phyloP scores from a whole-genome alignment of 345 rosid genomes.

The Eucalyptus sp. region DNA sequence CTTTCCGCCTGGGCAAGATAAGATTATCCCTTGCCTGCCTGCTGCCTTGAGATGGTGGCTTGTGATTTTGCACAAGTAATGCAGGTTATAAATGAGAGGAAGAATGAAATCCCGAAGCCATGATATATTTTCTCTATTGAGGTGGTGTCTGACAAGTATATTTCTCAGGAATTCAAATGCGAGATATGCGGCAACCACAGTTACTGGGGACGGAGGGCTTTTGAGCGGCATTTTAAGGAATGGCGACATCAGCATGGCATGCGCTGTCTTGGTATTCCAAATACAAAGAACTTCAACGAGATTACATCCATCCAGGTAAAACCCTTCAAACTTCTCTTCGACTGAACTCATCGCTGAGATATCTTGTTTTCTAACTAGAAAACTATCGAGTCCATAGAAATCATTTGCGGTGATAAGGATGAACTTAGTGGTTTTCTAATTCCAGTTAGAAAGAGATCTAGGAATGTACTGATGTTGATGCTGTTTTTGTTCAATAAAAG shows the following conservation, averaged over 20 bases:
- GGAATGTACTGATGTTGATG: not conserved
- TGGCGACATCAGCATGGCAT: constrained; percentile 99
- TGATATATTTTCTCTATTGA: not conserved
- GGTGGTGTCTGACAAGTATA: not conserved
- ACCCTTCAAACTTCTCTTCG: not conserved
- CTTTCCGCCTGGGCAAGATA: not conserved
- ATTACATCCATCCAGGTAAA: constrained; percentile 80
- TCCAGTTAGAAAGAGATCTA: not conserved
- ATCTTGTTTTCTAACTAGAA: not conserved
- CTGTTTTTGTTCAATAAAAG: not conserved
- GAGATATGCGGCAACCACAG: constrained; percentile 95
- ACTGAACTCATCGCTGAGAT: not conserved
- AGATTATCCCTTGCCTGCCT: not conserved
- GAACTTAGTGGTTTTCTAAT: not conserved
- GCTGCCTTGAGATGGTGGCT: not conserved
- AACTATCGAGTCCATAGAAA: not conserved
- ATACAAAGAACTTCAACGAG: constrained; percentile 97
- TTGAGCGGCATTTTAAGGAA: constrained; percentile 97
- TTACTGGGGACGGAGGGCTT: constrained; percentile 98
- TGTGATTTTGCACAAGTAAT: not conserved
- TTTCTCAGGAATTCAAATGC: constrained; percentile 74
- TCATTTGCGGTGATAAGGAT: not conserved
- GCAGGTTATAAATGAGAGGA: not conserved
- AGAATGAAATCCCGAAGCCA: not conserved
- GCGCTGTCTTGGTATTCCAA: constrained; percentile 98